Base-by-base conservation (phyloP, 257 asterid species). In the Solanum habrochaites region DNA sequence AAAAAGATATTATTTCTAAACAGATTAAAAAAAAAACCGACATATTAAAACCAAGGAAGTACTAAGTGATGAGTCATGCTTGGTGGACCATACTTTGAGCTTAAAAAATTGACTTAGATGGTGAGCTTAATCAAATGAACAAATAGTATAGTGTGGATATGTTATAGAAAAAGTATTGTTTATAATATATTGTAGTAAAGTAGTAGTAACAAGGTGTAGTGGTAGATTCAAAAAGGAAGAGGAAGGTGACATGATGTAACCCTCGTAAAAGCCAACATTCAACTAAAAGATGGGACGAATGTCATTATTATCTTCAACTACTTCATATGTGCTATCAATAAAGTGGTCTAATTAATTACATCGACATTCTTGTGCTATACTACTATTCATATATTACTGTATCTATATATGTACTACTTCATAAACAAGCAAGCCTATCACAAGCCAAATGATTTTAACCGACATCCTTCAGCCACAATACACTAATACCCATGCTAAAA, bases 201-300 rank as follows among this genome's bases (percentile, higher is more conserved):
- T 27, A 29, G 40, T 31, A 31, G 3, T 15, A 29, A 47, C 12
- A 47, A 16, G 18, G 2, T 29, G 20, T 80, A 80, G 85, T 80
- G 85, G 85, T 80, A 9, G 27, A 80, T 80, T 80, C 45, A 80
- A 80, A 80, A 80, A 80, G 85, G 12, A 77, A 12, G n/a, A 47
- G 20, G 66, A 25, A 82, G 66, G 11, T 52, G 77, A 64, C 56
- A 89, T 89, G 29, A 86, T 89, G 82, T 81, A 29, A 39, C 73
- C 82, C 67, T 73, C 70, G 74, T 78, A 86, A 89, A 83, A 83
- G 90, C 87, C 89, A 62, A 83, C 90, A 89, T 67, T 83, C 81
- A 7, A 29, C 70, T 11, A 39, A 52, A 25, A 72, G 27, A 42
- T 39, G 9, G 31, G 58, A n/a, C n/a, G 23, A 78, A 37, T 31